A percentile compares a stretch with the other conserved stretches of the same genome.
These are phyloP conservation scores for Tribonema minus DNA, from an alignment of 108 stramenopile species.

Conservation along the genomic window DNA sequence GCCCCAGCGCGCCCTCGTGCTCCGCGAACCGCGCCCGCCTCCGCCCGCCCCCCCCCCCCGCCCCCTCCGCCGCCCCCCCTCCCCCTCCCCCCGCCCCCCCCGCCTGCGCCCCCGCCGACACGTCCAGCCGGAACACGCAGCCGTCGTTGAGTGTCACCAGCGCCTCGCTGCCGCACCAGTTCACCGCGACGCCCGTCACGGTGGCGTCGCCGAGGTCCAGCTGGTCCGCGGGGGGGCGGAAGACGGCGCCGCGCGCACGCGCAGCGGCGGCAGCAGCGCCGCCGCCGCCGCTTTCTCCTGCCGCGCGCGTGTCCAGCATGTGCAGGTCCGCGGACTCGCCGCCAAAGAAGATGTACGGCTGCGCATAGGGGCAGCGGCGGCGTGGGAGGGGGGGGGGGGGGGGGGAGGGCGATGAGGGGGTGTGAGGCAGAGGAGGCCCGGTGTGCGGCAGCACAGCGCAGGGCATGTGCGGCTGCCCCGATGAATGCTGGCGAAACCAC, in stretches of 20 bases:
- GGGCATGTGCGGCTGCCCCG: too few species aligned
- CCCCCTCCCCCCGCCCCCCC: background rate
- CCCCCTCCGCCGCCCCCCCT: background rate
- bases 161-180: conserved; percentile 42
- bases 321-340: background rate
- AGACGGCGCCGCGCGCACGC: background rate
- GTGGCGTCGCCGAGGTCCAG: background rate
- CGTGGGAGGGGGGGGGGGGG: background rate
- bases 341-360: background rate
- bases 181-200: conserved; percentile 37
- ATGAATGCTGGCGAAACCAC: too few species aligned
- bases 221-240: background rate
- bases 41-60: background rate
- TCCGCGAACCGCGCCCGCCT: background rate
- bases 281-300: background rate
- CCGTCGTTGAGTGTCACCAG: conserved; percentile 35
- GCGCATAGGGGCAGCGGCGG: background rate
- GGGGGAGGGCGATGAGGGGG: background rate
- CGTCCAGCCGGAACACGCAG: conserved; percentile 28
- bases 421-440: background rate
- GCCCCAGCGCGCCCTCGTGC: background rate
- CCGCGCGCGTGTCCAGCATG: background rate
- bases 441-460: too few species aligned
- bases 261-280: background rate
- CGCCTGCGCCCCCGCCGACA: background rate